A percentile compares a stretch with the other conserved stretches of the same genome.
These are phyloP conservation scores for Neurospora pannonica DNA, from an alignment of 495 filamentous ascomycete genomes.

Conservation along the genomic window DNA sequence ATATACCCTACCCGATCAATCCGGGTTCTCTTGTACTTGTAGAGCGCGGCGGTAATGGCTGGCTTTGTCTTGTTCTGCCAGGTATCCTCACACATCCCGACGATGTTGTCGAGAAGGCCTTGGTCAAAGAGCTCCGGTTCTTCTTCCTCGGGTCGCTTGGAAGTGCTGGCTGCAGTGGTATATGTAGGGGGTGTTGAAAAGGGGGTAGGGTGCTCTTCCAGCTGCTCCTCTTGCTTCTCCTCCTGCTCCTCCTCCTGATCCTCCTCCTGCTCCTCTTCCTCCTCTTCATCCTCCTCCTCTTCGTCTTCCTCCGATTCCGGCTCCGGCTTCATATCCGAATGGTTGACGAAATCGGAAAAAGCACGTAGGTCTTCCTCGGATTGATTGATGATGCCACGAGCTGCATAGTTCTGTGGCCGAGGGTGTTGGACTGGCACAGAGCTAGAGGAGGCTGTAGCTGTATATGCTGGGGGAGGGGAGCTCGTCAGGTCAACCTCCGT, in stretches of 20 bases:
- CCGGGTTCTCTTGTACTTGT: not conserved
- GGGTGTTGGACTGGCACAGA: not conserved
- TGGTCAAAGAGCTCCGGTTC: not conserved
- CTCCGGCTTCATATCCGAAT: not conserved
- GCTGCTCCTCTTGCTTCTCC: not conserved
- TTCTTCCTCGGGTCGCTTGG: not conserved
- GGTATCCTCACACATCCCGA: not conserved
- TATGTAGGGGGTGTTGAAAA: not conserved
- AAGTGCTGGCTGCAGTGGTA: not conserved
- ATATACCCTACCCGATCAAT: not conserved
- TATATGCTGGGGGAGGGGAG: not conserved
- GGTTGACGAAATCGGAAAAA: not conserved
- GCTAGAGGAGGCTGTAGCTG: not conserved
- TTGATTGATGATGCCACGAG: not conserved
- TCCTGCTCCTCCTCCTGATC: not conserved
- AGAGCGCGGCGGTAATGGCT: not conserved
- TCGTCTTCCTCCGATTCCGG: not conserved
- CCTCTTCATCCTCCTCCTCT: not conserved
- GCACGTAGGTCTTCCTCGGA: not conserved
- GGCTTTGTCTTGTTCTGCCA: not conserved
- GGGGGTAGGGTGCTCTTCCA: not conserved
- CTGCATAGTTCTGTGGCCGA: not conserved
- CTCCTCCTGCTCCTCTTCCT: not conserved
- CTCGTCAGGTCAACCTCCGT: not conserved
- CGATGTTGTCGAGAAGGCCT: not conserved